Evolutionary conservation across 352 stramenopile species (phyloP).

Genomic region (Pythium aquatile): DNA sequence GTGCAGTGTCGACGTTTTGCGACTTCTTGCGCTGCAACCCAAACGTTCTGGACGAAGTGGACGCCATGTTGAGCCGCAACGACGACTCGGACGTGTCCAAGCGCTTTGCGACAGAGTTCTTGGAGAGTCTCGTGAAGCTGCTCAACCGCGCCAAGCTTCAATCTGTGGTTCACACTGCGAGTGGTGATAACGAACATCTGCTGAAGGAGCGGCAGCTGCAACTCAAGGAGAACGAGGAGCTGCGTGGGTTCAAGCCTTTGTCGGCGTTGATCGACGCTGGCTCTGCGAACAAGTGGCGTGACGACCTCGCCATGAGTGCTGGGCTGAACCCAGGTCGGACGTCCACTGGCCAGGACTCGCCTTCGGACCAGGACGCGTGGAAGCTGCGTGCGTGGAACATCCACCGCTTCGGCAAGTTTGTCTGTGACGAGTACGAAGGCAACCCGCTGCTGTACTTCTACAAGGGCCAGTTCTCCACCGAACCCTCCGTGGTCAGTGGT

Average conservation of each 20-base stretch:
- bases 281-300: constrained; percentile 28
- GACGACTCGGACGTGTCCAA: constrained; percentile 21
- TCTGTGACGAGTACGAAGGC: constrained; percentile 61
- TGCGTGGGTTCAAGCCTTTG: constrained; percentile 66
- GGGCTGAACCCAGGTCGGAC: neutral
- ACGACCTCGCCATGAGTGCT: constrained; percentile 24
- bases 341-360: constrained; percentile 2
- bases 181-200: constrained; percentile 17
- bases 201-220: constrained; percentile 42
- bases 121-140: constrained; percentile 49
- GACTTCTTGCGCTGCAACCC: constrained; percentile 61
- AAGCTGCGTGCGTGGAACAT: constrained; percentile 66
- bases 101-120: constrained; percentile 36
- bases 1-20: constrained; percentile 61
- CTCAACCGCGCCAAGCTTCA: constrained; percentile 54
- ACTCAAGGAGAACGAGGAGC: constrained; percentile 74
- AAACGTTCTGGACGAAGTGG: constrained; percentile 42
- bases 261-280: constrained; percentile 27
- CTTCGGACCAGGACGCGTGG: constrained; percentile 45
- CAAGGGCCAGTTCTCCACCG: constrained; percentile 37
- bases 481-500: constrained; percentile 25
- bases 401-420: constrained; percentile 50
- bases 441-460: constrained; percentile 56
- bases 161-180: constrained; percentile 27
- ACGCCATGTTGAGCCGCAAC: constrained; percentile 30